These are phyloP conservation scores for Ascochyta clinopodiicola DNA, from an alignment of 2,329 filamentous ascomycete genomes.

Conservation along the genomic window DNA sequence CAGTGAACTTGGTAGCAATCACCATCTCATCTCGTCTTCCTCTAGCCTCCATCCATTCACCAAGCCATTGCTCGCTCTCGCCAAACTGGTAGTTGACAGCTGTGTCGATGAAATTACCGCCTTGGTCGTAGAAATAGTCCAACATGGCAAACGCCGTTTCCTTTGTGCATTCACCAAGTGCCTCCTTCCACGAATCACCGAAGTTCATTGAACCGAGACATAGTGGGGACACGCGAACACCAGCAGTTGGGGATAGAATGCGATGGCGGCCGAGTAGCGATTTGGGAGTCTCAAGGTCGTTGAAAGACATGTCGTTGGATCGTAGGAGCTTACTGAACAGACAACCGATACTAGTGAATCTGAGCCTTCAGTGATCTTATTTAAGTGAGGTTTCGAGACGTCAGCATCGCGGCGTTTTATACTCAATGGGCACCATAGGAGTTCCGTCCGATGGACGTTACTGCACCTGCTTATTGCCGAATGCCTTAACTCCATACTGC, in stretches of 20 bases:
- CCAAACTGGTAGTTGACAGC: constrained; percentile 50
- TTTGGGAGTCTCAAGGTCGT: constrained; percentile 1
- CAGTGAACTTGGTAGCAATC: constrained; percentile 49
- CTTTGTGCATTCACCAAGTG: constrained; percentile 62
- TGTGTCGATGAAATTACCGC: constrained; percentile 78
- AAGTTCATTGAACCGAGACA: constrained; percentile 61
- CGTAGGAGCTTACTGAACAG: too few relatives aligned
- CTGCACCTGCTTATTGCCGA: neutral
- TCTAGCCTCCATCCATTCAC: constrained; percentile 51
- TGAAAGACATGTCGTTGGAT: constrained; percentile 11
- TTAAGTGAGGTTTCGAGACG: neutral
- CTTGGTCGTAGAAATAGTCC: constrained; percentile 69
- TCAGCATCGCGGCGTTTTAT: neutral
- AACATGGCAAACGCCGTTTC: constrained; percentile 68
- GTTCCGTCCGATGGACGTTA: neutral
- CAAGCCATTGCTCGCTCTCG: constrained; percentile 52
- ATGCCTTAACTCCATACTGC: constrained; percentile 1
- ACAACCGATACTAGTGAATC: too few relatives aligned
- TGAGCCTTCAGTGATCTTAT: too few relatives aligned
- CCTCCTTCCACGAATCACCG: constrained; percentile 52
- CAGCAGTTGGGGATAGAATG: constrained; percentile 56
- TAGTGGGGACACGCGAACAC: constrained; percentile 58
- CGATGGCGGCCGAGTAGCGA: constrained; percentile 56
- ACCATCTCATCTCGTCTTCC: constrained; percentile 50
- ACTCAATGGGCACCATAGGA: neutral